Conservation (phyloP, 116 monocot species). For the Cymodocea nodosa region DNA sequence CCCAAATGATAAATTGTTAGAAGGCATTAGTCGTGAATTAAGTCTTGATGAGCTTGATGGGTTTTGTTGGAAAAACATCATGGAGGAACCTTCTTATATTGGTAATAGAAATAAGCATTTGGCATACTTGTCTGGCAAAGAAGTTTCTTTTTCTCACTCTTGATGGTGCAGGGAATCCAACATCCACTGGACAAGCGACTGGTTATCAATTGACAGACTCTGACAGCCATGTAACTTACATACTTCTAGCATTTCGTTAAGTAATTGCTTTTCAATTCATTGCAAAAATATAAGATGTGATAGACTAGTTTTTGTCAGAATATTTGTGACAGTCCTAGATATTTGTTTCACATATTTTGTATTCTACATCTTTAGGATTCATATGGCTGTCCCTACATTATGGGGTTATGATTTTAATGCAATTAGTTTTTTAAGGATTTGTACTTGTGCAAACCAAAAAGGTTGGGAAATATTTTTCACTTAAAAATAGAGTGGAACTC, state of each 20-base stretch:
- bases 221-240: constrained; percentile 23
- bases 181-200: constrained; percentile 9
- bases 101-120: background rate
- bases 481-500: too few species aligned
- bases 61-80: constrained; percentile 52
- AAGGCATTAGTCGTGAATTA: constrained; percentile 22
- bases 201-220: constrained; percentile 8
- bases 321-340: too few species aligned
- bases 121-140: background rate
- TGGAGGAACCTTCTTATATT: constrained; percentile 19
- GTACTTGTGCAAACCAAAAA: too few species aligned
- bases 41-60: constrained; percentile 40
- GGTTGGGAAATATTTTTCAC: too few species aligned
- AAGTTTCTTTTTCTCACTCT: background rate
- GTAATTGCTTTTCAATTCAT: background rate
- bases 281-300: too few species aligned
- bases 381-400: too few species aligned
- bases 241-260: background rate
- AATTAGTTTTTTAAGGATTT: too few species aligned
- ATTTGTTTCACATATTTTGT: too few species aligned
- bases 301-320: too few species aligned
- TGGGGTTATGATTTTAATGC: too few species aligned
- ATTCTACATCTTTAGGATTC: too few species aligned
- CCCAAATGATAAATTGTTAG: constrained; percentile 11
- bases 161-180: constrained; percentile 2